phyloP scores from a whole-genome alignment of 805 yeast species.

The Ogataea paraovalis region DNA sequence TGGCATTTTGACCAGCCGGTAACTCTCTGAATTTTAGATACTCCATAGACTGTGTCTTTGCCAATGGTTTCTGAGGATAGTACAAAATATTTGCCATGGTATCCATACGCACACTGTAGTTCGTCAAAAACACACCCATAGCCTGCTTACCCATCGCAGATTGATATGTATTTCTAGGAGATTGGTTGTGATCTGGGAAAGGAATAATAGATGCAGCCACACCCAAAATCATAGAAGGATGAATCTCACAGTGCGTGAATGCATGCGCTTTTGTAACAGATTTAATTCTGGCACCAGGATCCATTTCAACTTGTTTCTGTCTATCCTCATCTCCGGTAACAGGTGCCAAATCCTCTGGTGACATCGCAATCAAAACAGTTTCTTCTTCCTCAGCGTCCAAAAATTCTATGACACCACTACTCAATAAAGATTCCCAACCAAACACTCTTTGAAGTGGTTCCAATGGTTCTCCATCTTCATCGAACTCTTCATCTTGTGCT shows the following conservation, averaged over 20 bases:
- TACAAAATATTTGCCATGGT: constrained; percentile 98
- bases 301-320: constrained; percentile 42
- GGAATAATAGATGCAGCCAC: constrained; percentile 99
- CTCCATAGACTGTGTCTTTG: constrained; percentile 98
- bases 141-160: constrained; percentile 99
- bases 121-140: constrained; percentile 97
- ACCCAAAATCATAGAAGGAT: constrained; percentile 97
- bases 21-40: constrained; percentile 93
- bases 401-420: constrained; percentile 88
- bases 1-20: constrained; percentile 98
- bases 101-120: constrained; percentile 96
- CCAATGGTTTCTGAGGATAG: constrained; percentile 97
- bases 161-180: constrained; percentile 98
- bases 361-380: constrained; percentile 97
- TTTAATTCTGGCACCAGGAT: constrained; percentile 84
- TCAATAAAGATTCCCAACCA: constrained; percentile 82
- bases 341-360: constrained; percentile 91
- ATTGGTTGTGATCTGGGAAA: constrained; percentile 99
- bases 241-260: constrained; percentile 98
- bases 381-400: constrained; percentile 99
- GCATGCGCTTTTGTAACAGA: constrained; percentile 55
- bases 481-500: constrained; percentile 41
- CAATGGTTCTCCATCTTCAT: constrained; percentile 42
- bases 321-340: constrained; percentile 33
- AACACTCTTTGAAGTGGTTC: constrained; percentile 43